These are phyloP conservation scores for Talaromyces nanjingensis DNA, from an alignment of 495 filamentous ascomycete genomes.

Conservation along the genomic window DNA sequence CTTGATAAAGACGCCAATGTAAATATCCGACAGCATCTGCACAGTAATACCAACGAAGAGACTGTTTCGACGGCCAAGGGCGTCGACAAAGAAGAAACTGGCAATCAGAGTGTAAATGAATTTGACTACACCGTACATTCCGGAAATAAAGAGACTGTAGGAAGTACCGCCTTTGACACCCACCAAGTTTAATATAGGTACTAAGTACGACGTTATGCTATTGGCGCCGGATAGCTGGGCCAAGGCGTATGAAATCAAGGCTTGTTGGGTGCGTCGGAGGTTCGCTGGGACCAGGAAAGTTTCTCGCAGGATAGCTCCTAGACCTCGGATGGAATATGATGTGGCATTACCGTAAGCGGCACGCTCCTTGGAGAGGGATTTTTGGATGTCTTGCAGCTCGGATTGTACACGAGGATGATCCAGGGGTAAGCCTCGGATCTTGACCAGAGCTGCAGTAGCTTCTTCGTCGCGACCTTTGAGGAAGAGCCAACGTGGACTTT, in stretches of 20 bases:
- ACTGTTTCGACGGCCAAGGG: conserved; percentile 14
- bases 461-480: conserved; percentile 50
- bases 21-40: conserved; percentile 8
- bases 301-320: conserved; percentile 8
- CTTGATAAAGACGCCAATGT: conserved; percentile 14
- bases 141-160: conserved; percentile 9
- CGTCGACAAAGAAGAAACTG: conserved; percentile 14
- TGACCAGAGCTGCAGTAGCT: conserved; percentile 47
- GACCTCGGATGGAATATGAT: background rate
- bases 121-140: conserved; percentile 14
- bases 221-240: conserved; percentile 18
- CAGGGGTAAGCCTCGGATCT: conserved; percentile 48
- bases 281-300: conserved; percentile 14
- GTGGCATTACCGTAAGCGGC: conserved; percentile 5
- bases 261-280: conserved; percentile 12
- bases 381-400: conserved; percentile 26
- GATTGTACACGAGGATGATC: conserved; percentile 46
- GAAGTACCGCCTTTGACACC: conserved; percentile 9
- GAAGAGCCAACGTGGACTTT: conserved; percentile 60
- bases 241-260: conserved; percentile 12
- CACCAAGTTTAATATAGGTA: conserved; percentile 9
- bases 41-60: conserved; percentile 12
- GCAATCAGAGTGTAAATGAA: conserved; percentile 13
- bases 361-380: background rate
- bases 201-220: conserved; percentile 14